Conservation (phyloP, 805 yeast genomes). For the Candida maesae region DNA sequence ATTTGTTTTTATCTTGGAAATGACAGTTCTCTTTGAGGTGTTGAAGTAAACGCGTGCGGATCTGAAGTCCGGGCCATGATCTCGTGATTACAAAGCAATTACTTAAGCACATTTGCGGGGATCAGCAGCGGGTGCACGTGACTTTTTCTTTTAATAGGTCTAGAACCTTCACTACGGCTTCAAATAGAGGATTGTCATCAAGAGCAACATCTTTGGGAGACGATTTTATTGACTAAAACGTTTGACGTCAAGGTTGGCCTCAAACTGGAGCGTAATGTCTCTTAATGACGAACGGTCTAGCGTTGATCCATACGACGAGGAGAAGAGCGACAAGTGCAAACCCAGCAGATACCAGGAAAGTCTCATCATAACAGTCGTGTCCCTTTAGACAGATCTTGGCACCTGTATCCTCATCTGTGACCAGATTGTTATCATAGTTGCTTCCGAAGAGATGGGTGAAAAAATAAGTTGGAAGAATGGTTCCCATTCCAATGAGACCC, state of each 20-base stretch:
- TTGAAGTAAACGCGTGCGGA: too few species aligned
- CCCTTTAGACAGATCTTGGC: conserved; percentile 24
- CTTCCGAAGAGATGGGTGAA: conserved; percentile 62
- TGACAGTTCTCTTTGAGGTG: too few species aligned
- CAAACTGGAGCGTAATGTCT: conserved; percentile 3
- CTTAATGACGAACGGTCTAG: conserved; percentile 10
- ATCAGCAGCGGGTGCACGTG: too few species aligned
- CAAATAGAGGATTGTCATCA: neutral
- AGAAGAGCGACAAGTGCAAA: conserved; percentile 24
- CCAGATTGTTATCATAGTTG: conserved; percentile 50
- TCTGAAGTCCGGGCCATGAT: too few species aligned
- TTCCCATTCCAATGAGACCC: conserved; percentile 68
- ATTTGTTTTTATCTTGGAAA: too few species aligned
- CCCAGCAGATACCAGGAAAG: conserved; percentile 37
- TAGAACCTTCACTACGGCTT: too few species aligned
- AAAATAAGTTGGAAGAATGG: conserved; percentile 55
- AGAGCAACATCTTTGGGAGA: neutral
- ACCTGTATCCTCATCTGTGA: conserved; percentile 12
- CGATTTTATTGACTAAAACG: too few species aligned
- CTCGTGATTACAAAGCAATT: too few species aligned
- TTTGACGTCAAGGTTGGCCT: too few species aligned
- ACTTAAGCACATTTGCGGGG: too few species aligned
- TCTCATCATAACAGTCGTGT: conserved; percentile 34
- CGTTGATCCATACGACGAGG: conserved; percentile 16
- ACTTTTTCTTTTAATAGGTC: too few species aligned